These are phyloP conservation scores for Aspergillus brunneoviolaceus DNA, from an alignment of 2,329 filamentous ascomycete species.

Conservation along the genomic window DNA sequence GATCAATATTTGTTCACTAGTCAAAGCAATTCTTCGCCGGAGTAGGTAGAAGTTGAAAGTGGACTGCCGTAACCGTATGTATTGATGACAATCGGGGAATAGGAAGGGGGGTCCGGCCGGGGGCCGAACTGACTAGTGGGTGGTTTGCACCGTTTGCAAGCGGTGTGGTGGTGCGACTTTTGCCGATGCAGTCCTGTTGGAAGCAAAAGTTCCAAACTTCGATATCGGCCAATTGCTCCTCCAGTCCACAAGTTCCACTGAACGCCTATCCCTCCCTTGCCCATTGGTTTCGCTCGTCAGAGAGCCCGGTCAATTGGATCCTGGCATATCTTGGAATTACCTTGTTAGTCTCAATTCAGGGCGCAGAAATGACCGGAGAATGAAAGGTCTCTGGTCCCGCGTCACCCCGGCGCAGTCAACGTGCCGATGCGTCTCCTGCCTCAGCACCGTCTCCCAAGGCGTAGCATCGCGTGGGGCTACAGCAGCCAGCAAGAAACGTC, in stretches of 20 bases:
- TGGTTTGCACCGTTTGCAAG: slow-evolving; percentile 46
- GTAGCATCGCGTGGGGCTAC: slow-evolving; percentile 37
- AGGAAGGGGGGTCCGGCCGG: neutral
- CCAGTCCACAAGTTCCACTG: slow-evolving; percentile 4
- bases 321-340: neutral
- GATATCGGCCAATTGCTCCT: slow-evolving; percentile 7
- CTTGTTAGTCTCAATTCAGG: neutral
- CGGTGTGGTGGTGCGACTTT: slow-evolving; percentile 15
- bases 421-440: slow-evolving; percentile 45
- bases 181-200: slow-evolving; percentile 6
- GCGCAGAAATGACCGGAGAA: slow-evolving; percentile 37
- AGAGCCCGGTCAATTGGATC: slow-evolving; percentile 17
- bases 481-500: slow-evolving; percentile 37
- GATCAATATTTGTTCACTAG: neutral
- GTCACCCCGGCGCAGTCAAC: slow-evolving; percentile 37
- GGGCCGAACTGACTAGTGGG: slow-evolving; percentile 22
- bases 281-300: slow-evolving; percentile 15
- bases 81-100: neutral
- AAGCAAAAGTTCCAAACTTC: slow-evolving; percentile 2
- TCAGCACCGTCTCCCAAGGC: slow-evolving; percentile 36
- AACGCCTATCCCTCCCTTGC: slow-evolving; percentile 6
- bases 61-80: neutral
- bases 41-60: neutral
- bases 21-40: neutral
- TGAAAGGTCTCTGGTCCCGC: slow-evolving; percentile 48